phyloP scores from a whole-genome alignment of 768 basidiomycete genomes.

The Pisolithus marmoratus region DNA sequence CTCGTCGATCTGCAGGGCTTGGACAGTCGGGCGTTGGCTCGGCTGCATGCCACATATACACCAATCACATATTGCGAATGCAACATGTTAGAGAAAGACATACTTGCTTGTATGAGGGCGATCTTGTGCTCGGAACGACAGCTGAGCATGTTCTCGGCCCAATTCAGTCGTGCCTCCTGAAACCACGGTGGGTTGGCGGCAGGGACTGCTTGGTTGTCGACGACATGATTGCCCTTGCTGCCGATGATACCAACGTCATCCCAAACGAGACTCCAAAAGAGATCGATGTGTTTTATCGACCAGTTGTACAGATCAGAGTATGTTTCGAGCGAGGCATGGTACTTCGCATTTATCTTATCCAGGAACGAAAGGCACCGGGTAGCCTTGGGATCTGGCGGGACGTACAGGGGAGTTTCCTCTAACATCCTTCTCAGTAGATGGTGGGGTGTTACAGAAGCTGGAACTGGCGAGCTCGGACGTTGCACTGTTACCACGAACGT shows the following conservation, averaged over 20 bases:
- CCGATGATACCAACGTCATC: constrained; percentile 59
- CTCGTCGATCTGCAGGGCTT: constrained; percentile 36
- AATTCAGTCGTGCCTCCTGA: constrained; percentile 58
- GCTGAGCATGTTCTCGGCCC: constrained; percentile 76
- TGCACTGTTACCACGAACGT: neutral
- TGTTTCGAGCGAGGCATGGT: constrained; percentile 38
- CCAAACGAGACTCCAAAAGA: constrained; percentile 75
- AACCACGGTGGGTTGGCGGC: constrained; percentile 70
- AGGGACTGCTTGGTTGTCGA: constrained; percentile 49
- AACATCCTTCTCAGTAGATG: neutral
- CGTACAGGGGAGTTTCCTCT: constrained; percentile 34
- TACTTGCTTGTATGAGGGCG: constrained; percentile 69
- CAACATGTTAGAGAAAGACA: constrained; percentile 24
- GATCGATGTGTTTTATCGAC: constrained; percentile 54
- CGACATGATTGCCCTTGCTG: constrained; percentile 52
- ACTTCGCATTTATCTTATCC: constrained; percentile 42
- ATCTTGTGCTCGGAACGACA: constrained; percentile 50
- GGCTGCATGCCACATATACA: constrained; percentile 31
- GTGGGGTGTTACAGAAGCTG: neutral
- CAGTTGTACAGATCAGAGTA: constrained; percentile 65
- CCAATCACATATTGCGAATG: constrained; percentile 8
- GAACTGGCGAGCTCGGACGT: neutral
- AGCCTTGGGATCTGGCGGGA: constrained; percentile 35
- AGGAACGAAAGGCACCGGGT: constrained; percentile 49
- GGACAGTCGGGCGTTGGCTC: constrained; percentile 53